These are phyloP conservation scores for Mortierella sp. DNA, from an alignment of 371 early-diverging fungal genomes.

Conservation along the genomic window DNA sequence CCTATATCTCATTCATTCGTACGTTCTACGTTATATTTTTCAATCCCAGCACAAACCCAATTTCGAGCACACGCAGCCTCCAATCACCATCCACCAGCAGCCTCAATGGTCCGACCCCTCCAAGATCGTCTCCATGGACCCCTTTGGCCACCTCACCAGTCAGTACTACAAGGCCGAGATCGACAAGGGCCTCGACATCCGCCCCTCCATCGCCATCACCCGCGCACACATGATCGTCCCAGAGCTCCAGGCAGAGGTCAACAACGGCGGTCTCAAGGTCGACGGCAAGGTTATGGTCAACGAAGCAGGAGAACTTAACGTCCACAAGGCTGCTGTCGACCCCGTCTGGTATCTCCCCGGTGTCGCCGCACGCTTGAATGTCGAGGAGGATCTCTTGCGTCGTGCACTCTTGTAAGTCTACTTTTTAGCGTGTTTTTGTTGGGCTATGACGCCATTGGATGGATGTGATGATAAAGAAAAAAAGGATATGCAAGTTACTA, in stretches of 20 bases:
- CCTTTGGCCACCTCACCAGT: conserved; percentile 90
- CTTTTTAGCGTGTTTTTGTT: neutral
- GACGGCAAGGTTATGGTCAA: conserved; percentile 92
- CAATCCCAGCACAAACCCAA: conserved; percentile 83
- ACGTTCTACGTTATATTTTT: neutral
- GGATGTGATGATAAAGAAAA: neutral
- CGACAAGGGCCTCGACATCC: conserved; percentile 85
- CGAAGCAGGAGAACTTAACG: conserved; percentile 87
- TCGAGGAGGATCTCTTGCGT: conserved; percentile 88
- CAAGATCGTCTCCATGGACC: conserved; percentile 96
- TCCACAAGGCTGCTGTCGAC: conserved; percentile 95
- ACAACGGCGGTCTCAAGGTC: conserved; percentile 71
- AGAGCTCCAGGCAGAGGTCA: conserved; percentile 88
- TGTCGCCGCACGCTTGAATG: conserved; percentile 91
- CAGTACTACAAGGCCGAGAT: conserved; percentile 74
- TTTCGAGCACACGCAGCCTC: conserved; percentile 91
- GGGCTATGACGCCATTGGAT: neutral
- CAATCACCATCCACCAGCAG: conserved; percentile 87
- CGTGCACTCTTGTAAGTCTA: conserved; percentile 81
- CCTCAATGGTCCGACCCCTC: conserved; percentile 89
- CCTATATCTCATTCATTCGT: neutral
- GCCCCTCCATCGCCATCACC: conserved; percentile 96
- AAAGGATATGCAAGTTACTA: neutral
- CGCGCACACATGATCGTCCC: conserved; percentile 95
- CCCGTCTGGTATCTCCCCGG: conserved; percentile 98